Evolutionary conservation across 2,329 filamentous ascomycete genomes (phyloP).

Genomic region (Claviceps quebecensis): DNA sequence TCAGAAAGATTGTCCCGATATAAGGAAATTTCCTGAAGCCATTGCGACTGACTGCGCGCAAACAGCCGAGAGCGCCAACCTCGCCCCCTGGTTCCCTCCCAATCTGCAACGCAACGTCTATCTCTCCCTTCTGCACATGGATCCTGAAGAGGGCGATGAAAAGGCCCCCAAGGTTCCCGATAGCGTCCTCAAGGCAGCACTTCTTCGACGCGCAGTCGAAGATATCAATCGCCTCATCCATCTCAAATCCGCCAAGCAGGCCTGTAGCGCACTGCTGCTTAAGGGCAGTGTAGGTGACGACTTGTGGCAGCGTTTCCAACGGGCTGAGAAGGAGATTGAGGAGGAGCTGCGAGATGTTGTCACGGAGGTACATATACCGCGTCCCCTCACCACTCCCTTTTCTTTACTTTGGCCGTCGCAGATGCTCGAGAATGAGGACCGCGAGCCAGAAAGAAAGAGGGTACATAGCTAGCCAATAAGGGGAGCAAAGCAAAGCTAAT

Average conservation of each 20-base stretch:
- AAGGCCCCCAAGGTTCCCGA: slow-evolving; percentile 64
- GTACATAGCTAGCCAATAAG: not conserved
- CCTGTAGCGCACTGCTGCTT: slow-evolving; percentile 69
- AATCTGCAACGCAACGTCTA: slow-evolving; percentile 92
- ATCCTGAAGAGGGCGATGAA: slow-evolving; percentile 45
- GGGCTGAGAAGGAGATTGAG: slow-evolving; percentile 96
- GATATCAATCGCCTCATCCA: slow-evolving; percentile 87
- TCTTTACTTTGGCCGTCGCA: not conserved
- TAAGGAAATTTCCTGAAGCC: not conserved
- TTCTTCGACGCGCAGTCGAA: slow-evolving; percentile 78
- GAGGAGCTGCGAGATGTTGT: slow-evolving; percentile 91
- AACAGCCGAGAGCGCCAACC: slow-evolving; percentile 61
- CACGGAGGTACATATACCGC: slow-evolving; percentile 52
- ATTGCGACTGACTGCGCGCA: not conserved
- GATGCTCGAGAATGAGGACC: not conserved
- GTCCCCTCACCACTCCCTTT: not conserved
- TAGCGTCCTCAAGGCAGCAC: slow-evolving; percentile 71
- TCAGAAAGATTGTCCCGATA: no score
- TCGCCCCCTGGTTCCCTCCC: slow-evolving; percentile 87
- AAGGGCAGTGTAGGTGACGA: slow-evolving; percentile 91
- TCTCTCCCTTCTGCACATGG: slow-evolving; percentile 75
- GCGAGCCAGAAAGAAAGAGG: not conserved
- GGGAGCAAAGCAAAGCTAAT: not conserved
- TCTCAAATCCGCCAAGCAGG: slow-evolving; percentile 76
- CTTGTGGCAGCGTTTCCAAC: slow-evolving; percentile 79